Percentiles rank a stretch among this genome's conserved stretches.
These are phyloP conservation scores for Brassica juncea DNA, from an alignment of 345 rosid species.

Conservation along the genomic window DNA sequence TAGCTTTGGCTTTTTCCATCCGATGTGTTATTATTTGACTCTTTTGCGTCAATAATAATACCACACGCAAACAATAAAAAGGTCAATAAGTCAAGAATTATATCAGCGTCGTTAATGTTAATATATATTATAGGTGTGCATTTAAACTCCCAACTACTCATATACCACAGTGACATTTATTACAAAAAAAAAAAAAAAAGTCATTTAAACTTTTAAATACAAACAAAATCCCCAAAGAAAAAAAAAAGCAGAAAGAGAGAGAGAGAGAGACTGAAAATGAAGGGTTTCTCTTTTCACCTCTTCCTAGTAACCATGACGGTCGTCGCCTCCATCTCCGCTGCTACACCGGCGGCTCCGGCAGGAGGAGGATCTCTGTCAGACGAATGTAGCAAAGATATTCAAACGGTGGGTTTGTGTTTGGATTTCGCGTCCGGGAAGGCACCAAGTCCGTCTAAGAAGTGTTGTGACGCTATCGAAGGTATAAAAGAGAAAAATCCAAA, in stretches of 20 bases:
- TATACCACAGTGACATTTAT: constrained; percentile 22
- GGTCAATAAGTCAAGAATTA: constrained; percentile 14
- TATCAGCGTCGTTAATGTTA: constrained; percentile 15
- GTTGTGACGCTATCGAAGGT: constrained; percentile 58
- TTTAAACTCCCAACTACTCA: constrained; percentile 35
- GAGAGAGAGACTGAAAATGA: constrained; percentile 13
- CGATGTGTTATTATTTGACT: neutral
- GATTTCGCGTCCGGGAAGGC: constrained; percentile 64
- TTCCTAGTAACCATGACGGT: constrained; percentile 29
- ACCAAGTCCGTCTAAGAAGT: constrained; percentile 53
- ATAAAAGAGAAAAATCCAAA: constrained; percentile 62
- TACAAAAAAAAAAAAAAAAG: too few relatives aligned
- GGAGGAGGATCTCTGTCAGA: constrained; percentile 7
- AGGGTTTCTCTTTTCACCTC: neutral
- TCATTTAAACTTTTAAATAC: constrained; percentile 28
- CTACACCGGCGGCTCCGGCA: constrained; percentile 23
- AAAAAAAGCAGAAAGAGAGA: neutral
- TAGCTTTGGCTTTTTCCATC: neutral
- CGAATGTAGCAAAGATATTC: constrained; percentile 51
- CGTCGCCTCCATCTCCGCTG: constrained; percentile 18
- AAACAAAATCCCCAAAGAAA: neutral
- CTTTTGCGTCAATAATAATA: neutral
- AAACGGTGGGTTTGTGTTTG: constrained; percentile 64
- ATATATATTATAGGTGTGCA: constrained; percentile 19
- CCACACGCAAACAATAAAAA: constrained; percentile 1